phyloP scores from a whole-genome alignment of 306 rosid genomes.

The Prunus kanzakura region DNA sequence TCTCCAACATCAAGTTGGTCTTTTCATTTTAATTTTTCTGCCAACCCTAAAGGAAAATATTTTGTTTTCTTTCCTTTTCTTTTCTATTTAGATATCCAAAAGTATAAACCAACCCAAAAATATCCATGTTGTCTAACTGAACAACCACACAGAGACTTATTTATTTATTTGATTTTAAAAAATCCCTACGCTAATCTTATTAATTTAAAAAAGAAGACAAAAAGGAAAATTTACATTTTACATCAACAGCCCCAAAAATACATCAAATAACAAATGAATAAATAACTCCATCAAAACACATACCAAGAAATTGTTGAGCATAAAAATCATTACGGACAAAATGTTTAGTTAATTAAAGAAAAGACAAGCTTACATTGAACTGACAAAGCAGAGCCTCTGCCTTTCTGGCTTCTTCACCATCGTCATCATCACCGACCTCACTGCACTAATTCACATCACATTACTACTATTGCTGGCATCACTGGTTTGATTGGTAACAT shows the following conservation, averaged over 20 bases:
- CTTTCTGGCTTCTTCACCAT: conserved; percentile 23
- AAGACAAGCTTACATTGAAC: conserved; percentile 30
- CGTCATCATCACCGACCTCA: conserved; percentile 31
- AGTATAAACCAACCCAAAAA: not conserved
- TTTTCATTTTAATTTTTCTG: not conserved
- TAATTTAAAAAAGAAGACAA: not conserved
- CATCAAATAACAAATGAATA: not conserved
- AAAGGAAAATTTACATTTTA: not conserved
- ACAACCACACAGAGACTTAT: not conserved
- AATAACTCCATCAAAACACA: not conserved
- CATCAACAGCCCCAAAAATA: not conserved
- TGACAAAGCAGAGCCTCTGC: conserved; percentile 40
- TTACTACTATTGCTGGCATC: too few relatives aligned
- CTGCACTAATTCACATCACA: conserved; percentile 36
- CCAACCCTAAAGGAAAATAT: not conserved
- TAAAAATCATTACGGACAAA: not conserved
- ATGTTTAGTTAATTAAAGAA: not conserved
- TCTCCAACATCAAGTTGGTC: not conserved
- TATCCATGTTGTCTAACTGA: not conserved
- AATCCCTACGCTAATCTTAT: not conserved
- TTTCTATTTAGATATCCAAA: not conserved
- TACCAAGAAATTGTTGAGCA: not conserved
- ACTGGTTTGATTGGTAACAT: too few relatives aligned
- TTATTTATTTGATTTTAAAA: not conserved
- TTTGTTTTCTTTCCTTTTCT: not conserved